Percentiles rank a stretch among this genome's conserved stretches.
These are phyloP conservation scores for Citrullus mucosospermus DNA, from an alignment of 306 rosid genomes.

Conservation along the genomic window DNA sequence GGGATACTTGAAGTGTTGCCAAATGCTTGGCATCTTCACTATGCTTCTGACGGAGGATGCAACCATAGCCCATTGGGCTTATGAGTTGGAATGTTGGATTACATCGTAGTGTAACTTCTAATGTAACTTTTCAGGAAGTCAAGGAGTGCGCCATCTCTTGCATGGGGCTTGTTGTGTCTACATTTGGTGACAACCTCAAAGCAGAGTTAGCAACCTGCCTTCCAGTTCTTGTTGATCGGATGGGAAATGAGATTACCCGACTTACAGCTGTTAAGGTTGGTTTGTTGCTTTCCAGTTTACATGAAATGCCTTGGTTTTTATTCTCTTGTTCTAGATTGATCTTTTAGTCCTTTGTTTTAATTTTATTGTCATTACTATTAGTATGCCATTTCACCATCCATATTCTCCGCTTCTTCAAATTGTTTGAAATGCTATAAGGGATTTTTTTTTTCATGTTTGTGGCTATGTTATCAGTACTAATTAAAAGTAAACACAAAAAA, in stretches of 20 bases:
- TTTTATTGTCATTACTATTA: background rate
- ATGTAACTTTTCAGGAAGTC: slow-evolving; percentile 56
- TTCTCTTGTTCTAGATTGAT: background rate
- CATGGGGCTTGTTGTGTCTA: slow-evolving; percentile 94
- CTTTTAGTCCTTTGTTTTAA: background rate
- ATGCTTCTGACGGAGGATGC: background rate
- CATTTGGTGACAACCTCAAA: slow-evolving; percentile 85
- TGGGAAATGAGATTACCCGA: slow-evolving; percentile 99
- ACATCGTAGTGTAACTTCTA: background rate
- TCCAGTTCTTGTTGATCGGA: slow-evolving; percentile 97
- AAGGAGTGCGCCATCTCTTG: slow-evolving; percentile 98
- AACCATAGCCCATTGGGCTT: background rate
- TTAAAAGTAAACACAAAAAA: background rate
- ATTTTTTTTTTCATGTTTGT: background rate
- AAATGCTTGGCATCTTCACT: background rate
- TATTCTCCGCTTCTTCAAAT: background rate
- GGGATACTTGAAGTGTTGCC: background rate
- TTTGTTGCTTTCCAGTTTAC: slow-evolving; percentile 4
- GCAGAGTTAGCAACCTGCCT: slow-evolving; percentile 75
- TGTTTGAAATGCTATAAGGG: background rate
- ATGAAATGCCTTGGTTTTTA: background rate
- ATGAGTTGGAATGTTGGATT: background rate
- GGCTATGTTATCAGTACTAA: background rate
- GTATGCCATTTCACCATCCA: background rate
- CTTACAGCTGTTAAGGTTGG: slow-evolving; percentile 97